Evolutionary conservation across 2,329 filamentous ascomycete species (phyloP).

Genomic region (Botrytis squamosa): DNA sequence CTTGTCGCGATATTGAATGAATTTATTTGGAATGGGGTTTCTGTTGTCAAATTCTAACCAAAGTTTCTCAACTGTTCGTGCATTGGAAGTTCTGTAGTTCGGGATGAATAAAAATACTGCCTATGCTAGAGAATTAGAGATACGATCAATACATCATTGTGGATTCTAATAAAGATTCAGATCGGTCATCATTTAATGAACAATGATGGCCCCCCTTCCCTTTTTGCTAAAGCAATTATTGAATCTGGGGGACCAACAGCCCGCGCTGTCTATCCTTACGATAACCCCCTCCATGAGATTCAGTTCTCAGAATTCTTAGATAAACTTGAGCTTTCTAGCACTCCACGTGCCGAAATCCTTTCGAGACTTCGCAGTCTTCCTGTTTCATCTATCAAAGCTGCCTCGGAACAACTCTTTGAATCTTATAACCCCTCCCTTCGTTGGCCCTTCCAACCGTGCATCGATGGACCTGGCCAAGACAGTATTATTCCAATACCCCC

Average conservation of each 20-base stretch:
- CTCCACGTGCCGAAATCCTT: slow-evolving; percentile 50
- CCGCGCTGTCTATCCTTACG: slow-evolving; percentile 51
- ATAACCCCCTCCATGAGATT: slow-evolving; percentile 55
- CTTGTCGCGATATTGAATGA: neutral
- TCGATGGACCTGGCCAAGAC: slow-evolving; percentile 50
- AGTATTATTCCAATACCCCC: slow-evolving; percentile 58
- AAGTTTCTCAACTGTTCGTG: neutral
- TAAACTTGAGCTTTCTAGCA: slow-evolving; percentile 49
- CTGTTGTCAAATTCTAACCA: neutral
- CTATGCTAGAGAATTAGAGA: no score
- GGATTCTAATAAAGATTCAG: slow-evolving; percentile 39
- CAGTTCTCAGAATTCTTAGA: slow-evolving; percentile 58
- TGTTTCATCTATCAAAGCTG: slow-evolving; percentile 42
- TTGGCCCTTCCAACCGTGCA: slow-evolving; percentile 69
- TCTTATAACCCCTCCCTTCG: slow-evolving; percentile 46
- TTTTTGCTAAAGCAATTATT: slow-evolving; percentile 54
- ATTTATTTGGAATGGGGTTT: neutral
- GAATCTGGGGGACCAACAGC: slow-evolving; percentile 58
- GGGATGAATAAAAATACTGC: neutral
- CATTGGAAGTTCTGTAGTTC: neutral
- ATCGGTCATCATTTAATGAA: slow-evolving; percentile 67
- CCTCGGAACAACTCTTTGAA: slow-evolving; percentile 47
- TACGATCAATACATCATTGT: neutral
- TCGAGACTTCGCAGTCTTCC: slow-evolving; percentile 49
- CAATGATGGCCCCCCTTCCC: slow-evolving; percentile 40